Conservation (phyloP, 2,329 filamentous ascomycete genomes). For the Ceratocystiopsis sp. region DNA sequence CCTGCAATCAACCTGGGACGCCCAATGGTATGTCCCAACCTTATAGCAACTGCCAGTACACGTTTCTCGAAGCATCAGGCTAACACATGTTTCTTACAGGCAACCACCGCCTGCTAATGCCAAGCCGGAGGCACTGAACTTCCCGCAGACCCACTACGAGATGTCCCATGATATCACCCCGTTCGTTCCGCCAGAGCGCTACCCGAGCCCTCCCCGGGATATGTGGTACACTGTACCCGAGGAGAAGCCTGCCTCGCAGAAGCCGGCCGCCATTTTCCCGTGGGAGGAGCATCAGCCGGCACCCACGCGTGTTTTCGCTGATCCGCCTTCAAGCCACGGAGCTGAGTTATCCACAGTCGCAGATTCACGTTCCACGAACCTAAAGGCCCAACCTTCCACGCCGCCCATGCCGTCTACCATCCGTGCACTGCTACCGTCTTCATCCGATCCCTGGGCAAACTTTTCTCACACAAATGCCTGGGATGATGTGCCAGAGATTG, state of each 20-base stretch:
- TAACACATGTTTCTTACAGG: constrained; percentile 22
- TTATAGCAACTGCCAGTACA: no score
- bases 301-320: constrained; percentile 47
- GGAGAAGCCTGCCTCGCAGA: constrained; percentile 36
- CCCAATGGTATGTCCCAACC: constrained; percentile 28
- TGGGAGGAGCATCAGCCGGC: constrained; percentile 62
- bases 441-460: constrained; percentile 48
- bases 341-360: constrained; percentile 18
- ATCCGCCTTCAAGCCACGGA: constrained; percentile 13
- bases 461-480: constrained; percentile 75
- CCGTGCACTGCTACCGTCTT: constrained; percentile 17
- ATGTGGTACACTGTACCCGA: constrained; percentile 80
- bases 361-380: constrained; percentile 20
- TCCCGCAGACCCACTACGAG: constrained; percentile 60
- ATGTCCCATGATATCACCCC: constrained; percentile 64
- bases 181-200: constrained; percentile 60
- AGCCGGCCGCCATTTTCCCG: constrained; percentile 61
- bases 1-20: constrained; percentile 29
- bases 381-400: constrained; percentile 26
- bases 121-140: constrained; percentile 69
- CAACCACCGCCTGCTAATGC: constrained; percentile 48
- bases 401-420: constrained; percentile 31
- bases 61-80: background rate
- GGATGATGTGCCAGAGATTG: constrained; percentile 82
- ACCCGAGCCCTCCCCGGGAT: constrained; percentile 68